phyloP scores from a whole-genome alignment of 176 grass and related monocot species.

The Dendrocalamus sinicus region DNA sequence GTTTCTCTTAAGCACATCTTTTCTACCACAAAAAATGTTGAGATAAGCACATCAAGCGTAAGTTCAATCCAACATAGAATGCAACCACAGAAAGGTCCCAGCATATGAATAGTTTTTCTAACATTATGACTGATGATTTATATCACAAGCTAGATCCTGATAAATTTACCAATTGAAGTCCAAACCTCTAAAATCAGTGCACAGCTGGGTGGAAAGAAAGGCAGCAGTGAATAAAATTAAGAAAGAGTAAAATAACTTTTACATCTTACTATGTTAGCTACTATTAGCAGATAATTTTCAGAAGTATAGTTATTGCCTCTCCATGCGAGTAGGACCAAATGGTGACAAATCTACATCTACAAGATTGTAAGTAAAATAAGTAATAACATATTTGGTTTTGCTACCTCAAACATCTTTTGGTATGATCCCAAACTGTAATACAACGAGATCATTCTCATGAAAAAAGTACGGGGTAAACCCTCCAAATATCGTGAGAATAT shows the following conservation, averaged over 20 bases:
- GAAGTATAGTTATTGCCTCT: not conserved
- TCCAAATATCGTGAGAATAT: conserved; percentile 80
- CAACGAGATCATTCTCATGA: conserved; percentile 77
- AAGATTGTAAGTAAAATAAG: conserved; percentile 21
- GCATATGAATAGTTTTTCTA: not conserved
- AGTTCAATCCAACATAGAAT: not conserved
- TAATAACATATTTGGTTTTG: conserved; percentile 24
- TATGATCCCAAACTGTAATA: conserved; percentile 65
- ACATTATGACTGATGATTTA: not conserved
- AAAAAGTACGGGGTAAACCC: conserved; percentile 87
- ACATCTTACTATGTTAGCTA: conserved; percentile 6
- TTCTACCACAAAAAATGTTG: not conserved
- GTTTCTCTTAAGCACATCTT: conserved; percentile 8
- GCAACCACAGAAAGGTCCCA: not conserved
- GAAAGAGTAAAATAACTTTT: not conserved
- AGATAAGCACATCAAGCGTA: not conserved
- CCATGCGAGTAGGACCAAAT: not conserved
- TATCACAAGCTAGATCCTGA: not conserved
- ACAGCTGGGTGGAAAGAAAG: conserved; percentile 24
- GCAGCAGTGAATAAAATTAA: not conserved
- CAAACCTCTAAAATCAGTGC: not conserved
- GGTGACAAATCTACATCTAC: not conserved
- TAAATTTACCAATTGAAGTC: not conserved
- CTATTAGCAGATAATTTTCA: not conserved
- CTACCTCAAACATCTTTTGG: conserved; percentile 97